phyloP scores from a whole-genome alignment of 371 early-diverging fungal species.

The Mortierella sp. region DNA sequence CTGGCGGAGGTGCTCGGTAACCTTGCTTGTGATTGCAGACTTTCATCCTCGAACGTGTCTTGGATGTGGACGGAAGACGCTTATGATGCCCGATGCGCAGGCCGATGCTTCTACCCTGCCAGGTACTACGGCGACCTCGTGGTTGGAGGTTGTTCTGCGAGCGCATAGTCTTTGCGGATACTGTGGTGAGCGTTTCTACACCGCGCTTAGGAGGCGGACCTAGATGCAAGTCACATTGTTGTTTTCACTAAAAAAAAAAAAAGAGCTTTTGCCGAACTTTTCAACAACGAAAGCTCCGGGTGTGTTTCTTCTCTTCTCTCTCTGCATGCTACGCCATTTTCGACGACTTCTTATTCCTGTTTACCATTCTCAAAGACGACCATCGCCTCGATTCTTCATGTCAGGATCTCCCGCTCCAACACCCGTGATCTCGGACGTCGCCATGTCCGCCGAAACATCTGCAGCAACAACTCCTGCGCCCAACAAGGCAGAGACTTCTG shows the following conservation, averaged over 20 bases:
- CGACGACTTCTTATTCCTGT: slow-evolving; percentile 22
- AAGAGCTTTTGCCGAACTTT: slow-evolving; percentile 11
- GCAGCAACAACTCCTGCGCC: not conserved
- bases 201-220: slow-evolving; percentile 26
- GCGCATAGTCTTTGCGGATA: slow-evolving; percentile 30
- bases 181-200: slow-evolving; percentile 44
- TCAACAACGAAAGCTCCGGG: not conserved
- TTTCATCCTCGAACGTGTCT: slow-evolving; percentile 48
- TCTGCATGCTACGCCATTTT: slow-evolving; percentile 29
- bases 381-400: slow-evolving; percentile 20
- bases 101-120: not conserved
- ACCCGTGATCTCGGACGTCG: not conserved
- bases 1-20: slow-evolving; percentile 45
- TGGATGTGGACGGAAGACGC: slow-evolving; percentile 46
- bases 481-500: slow-evolving; percentile 6
- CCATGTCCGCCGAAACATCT: not conserved
- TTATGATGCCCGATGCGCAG: slow-evolving; percentile 17
- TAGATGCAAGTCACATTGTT: slow-evolving; percentile 23
- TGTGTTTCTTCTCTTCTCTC: slow-evolving; percentile 5
- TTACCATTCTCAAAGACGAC: slow-evolving; percentile 3
- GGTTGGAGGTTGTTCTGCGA: slow-evolving; percentile 31
- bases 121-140: slow-evolving; percentile 14
- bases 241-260: slow-evolving; percentile 12
- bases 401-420: slow-evolving; percentile 22
- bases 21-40: slow-evolving; percentile 35